Evolutionary conservation across 768 basidiomycete genomes (phyloP).

Genomic region (Tulasnella sp.): DNA sequence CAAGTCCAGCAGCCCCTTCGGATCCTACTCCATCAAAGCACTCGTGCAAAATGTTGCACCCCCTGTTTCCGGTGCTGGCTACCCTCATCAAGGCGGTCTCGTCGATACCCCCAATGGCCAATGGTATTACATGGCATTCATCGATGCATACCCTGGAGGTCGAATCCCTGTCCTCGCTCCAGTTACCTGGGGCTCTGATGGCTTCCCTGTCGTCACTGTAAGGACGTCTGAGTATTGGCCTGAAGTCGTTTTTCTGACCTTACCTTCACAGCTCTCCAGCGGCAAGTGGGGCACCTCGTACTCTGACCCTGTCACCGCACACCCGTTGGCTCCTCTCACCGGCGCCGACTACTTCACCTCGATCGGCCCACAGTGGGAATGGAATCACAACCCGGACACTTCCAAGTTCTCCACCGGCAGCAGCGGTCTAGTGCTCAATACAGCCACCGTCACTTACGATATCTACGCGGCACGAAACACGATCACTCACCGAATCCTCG

Average conservation of each 20-base stretch:
- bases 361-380: constrained; percentile 24
- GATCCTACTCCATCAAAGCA: background rate
- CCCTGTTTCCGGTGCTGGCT: no score
- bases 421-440: constrained; percentile 22
- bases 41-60: background rate
- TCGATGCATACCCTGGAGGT: background rate
- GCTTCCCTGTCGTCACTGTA: no score
- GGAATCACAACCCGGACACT: background rate
- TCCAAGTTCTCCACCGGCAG: background rate
- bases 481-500: constrained; percentile 24
- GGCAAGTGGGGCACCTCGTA: background rate
- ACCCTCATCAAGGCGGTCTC: no score
- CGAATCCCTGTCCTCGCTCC: background rate
- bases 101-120: no score
- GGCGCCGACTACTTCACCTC: constrained; percentile 2
- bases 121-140: background rate
- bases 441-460: constrained; percentile 19
- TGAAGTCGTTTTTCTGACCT: background rate
- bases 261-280: background rate
- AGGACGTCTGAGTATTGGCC: background rate
- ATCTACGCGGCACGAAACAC: constrained; percentile 27
- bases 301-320: background rate
- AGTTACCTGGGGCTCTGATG: background rate
- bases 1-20: constrained; percentile 16
- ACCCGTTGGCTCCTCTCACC: constrained; percentile 3